Percentiles rank a stretch among this genome's conserved stretches.
phyloP scores from a whole-genome alignment of 2,329 filamentous ascomycete species.

The Trichoderma sp. region DNA sequence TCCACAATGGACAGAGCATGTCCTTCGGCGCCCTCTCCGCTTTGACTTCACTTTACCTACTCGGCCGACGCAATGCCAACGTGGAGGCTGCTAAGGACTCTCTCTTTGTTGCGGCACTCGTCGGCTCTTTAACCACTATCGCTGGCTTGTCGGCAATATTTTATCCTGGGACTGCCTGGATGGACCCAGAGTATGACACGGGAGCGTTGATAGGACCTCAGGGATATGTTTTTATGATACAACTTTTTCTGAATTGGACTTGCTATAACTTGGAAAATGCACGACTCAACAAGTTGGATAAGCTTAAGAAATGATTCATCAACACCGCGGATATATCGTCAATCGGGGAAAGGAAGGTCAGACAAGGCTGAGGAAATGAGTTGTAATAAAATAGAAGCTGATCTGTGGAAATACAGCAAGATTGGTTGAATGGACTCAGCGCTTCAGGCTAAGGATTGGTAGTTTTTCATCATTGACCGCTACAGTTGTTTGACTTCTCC shows the following conservation, averaged over 20 bases:
- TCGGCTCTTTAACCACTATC: neutral
- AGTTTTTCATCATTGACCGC: too few species aligned
- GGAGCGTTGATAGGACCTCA: neutral
- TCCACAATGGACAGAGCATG: neutral
- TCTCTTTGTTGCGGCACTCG: neutral
- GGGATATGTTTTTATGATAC: neutral
- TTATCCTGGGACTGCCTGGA: neutral
- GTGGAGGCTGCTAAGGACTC: neutral
- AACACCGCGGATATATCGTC: neutral
- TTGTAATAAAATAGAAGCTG: neutral
- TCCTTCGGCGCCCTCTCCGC: neutral
- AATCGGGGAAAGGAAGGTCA: neutral
- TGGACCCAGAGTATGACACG: neutral
- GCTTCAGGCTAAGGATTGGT: too few species aligned
- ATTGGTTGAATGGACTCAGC: too few species aligned
- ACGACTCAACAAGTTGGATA: neutral
- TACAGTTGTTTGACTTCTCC: too few species aligned
- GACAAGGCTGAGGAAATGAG: neutral
- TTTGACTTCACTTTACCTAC: neutral
- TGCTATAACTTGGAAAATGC: neutral
- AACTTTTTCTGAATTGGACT: neutral
- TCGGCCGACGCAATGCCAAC: neutral
- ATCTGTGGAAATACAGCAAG: neutral
- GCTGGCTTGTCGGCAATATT: neutral
- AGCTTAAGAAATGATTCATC: neutral